Evolutionary conservation across 129 eudicot genomes (phyloP), one percentile per base, ranked within the genome.

Genomic region (Logfia minima): DNA sequence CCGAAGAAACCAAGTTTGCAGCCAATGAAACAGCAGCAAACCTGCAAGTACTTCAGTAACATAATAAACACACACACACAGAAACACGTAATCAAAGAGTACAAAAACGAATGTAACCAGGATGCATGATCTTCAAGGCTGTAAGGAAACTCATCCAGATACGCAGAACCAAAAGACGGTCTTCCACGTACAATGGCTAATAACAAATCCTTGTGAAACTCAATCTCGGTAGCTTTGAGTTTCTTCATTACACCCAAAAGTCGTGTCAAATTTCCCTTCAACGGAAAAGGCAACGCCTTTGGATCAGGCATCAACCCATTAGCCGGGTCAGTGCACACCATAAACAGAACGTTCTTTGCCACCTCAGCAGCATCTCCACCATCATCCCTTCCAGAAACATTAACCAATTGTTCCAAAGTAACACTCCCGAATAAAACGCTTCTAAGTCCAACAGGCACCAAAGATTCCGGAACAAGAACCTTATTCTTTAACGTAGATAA

Each of bases 251-350:
- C 86, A 81, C 82, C 95, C 85, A 89, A 78, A 14, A 95, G 84
- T 13, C 99, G 82, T 41, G 85, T 92, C 32, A 35, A 56, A 74
- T 95, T 95, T 53, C 99, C 99, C 75, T 85, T 90, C 52, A 91
- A 79, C 3, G 93, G 90, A 87, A 60, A 81, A 24, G 96, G 92
- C 22, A 79, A 43, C 53, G 92, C 84, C 61, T 82, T 88, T 74
- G 87, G 21, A 86, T 92, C 96, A 4, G 99, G 99, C 99, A 95
- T 95, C 83, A 95, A 85, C 56, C 99, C 99, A 79, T 91, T 95
- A 26, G 80, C 81, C 68, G 99, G 96, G 74, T 95, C 86, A 8
- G 88, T 95, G 63, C 99, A 95, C 29, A 86, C 97, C 86, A 52
- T 82, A 51, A 41, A n/a, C 63, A 95, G 77, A 74, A 95, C 92